These are phyloP conservation scores for Colletotrichum siamense DNA, from an alignment of 2,329 filamentous ascomycete species.

Conservation along the genomic window DNA sequence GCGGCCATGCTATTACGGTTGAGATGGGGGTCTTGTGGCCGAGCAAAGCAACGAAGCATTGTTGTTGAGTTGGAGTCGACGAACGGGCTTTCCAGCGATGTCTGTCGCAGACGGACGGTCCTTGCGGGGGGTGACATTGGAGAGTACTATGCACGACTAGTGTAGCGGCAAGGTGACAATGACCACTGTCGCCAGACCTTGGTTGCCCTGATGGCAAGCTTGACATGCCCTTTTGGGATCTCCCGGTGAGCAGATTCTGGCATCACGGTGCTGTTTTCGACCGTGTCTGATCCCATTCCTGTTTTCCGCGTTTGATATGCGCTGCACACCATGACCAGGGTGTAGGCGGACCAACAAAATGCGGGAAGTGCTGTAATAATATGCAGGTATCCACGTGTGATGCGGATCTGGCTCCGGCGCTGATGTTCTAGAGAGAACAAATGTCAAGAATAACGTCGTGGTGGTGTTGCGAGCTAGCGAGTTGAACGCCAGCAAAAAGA, in stretches of 20 bases:
- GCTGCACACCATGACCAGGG: neutral
- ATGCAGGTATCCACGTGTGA: neutral
- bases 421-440: neutral
- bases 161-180: neutral
- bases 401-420: neutral
- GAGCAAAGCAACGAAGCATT: neutral
- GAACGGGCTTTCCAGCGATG: neutral
- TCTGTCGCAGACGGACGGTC: slow-evolving; percentile 7
- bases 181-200: neutral
- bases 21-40: neutral
- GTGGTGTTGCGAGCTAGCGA: neutral
- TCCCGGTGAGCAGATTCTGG: neutral
- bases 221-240: neutral
- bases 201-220: neutral
- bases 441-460: neutral
- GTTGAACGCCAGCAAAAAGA: neutral
- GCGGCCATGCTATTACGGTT: neutral
- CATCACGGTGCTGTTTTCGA: neutral
- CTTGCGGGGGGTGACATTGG: neutral
- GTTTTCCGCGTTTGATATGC: neutral
- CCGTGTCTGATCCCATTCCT: neutral
- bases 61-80: neutral
- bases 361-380: neutral
- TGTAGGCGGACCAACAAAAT: neutral
- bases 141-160: neutral